Conservation (phyloP, 116 monocot genomes). For the Posidonia oceanica region DNA sequence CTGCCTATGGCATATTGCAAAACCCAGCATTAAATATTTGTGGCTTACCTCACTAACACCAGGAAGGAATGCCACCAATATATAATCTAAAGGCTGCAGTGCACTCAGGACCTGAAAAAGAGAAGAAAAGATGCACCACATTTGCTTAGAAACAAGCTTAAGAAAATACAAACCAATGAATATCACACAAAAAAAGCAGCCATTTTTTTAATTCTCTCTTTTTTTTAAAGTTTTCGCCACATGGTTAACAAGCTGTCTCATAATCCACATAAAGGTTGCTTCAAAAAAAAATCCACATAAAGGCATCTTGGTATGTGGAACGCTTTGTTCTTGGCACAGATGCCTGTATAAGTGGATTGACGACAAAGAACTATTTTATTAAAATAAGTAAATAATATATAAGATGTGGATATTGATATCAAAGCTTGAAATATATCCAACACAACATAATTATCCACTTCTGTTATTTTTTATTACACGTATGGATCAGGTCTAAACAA, state of each 20-base stretch:
- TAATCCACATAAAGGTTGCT: no score
- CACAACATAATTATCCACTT: no score
- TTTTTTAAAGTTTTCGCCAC: neutral
- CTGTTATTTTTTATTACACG: no score
- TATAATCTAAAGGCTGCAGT: conserved; percentile 60
- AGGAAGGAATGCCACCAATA: conserved; percentile 74
- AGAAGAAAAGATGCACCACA: conserved; percentile 1
- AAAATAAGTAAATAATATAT: no score
- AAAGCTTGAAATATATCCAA: no score
- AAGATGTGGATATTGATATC: no score
- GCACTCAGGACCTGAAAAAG: conserved; percentile 62
- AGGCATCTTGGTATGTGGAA: no score
- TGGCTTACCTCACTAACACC: conserved; percentile 80
- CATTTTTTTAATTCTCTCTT: neutral
- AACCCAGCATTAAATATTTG: neutral
- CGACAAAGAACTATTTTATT: no score
- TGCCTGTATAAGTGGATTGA: no score
- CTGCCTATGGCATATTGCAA: neutral
- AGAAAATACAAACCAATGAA: neutral
- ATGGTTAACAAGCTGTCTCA: neutral
- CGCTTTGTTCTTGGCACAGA: no score
- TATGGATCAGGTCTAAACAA: no score
- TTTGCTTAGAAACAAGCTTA: neutral
- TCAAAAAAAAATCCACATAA: no score
- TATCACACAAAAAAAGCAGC: neutral